Base-by-base conservation (phyloP, 2,329 filamentous ascomycete species). In the Aspergillus sp. region DNA sequence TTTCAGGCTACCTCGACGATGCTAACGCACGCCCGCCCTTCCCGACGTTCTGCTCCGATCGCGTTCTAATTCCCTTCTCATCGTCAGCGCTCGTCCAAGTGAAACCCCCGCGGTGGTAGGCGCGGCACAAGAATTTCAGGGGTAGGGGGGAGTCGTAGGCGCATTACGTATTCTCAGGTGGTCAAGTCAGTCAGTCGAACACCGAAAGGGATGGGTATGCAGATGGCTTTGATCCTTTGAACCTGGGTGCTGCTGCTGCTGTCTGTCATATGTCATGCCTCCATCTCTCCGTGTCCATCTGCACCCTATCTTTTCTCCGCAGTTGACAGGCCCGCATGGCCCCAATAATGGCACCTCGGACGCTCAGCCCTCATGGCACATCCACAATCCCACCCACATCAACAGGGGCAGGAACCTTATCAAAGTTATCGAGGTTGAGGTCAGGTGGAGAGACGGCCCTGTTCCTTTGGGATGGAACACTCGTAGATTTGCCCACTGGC, bases 361-460 rank as follows among this genome's bases (percentile, higher is more conserved):
- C 49, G 54, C 57, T 59, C 52, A 56, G 53, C 49, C 58, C 57
- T 62, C 57, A 59, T 61, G 59, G 58, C 59, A 61, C 59, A 62
- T 62, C 59, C 59, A 62, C 59, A 60, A 58, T 60, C 53, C 59
- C 59, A 62, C 53, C 59, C 59, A 62, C 59, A 60, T 55, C 49
- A 53, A 47, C 46, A 54, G 55, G 57, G 55, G 53, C 53, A 55
- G 53, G 34, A 54, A 61, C 60, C 60, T 62, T 62, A 62, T 62
- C 58, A 61, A 52, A 41, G 57, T 57, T 59, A 61, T 61, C 56
- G 53, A 50, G 32, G 53, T 53, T 48, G 49, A 42, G 53, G 55
- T 60, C 54, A 58, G 59, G 60, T 61, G 58, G 46, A 49, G 45
- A 45, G 29, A 49, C 42, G 36, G 43, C 21, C 53, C 50, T 56